These are phyloP conservation scores for Penicillium decumbens DNA, from an alignment of 2,329 filamentous ascomycete genomes.

Conservation along the genomic window DNA sequence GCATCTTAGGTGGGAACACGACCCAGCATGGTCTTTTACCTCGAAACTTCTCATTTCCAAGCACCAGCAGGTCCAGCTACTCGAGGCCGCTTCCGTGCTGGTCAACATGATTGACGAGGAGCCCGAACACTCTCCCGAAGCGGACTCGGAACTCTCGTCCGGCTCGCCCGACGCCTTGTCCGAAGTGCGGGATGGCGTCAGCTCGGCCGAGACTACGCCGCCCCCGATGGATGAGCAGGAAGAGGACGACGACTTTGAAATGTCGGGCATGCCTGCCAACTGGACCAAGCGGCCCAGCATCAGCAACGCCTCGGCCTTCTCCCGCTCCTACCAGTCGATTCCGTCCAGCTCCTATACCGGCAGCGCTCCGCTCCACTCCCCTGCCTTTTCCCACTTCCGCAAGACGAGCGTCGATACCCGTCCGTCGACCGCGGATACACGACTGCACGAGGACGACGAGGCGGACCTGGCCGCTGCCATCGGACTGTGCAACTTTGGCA, in stretches of 20 bases:
- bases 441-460: conserved; percentile 72
- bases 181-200: conserved; percentile 65
- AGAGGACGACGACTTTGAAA: conserved; percentile 34
- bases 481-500: conserved; percentile 82
- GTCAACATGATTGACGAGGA: conserved; percentile 71
- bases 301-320: conserved; percentile 49
- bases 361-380: conserved; percentile 48
- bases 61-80: conserved; percentile 96
- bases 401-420: conserved; percentile 71
- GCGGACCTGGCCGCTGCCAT: conserved; percentile 85
- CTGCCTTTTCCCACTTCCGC: conserved; percentile 56
- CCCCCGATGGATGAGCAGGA: conserved; percentile 68
- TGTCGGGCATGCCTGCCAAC: conserved; percentile 49
- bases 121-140: conserved; percentile 61
- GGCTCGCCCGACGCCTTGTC: conserved; percentile 78
- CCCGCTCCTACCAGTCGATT: conserved; percentile 75
- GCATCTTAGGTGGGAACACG: conserved; percentile 87
- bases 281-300: conserved; percentile 55
- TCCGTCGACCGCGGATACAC: conserved; percentile 73
- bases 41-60: conserved; percentile 98
- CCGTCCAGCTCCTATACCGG: conserved; percentile 55
- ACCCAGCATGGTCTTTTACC: conserved; percentile 93
- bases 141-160: conserved; percentile 75
- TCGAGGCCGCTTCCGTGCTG: conserved; percentile 94
- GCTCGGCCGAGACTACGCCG: conserved; percentile 88